Conservation (phyloP, 495 filamentous ascomycete species). For the Neurospora sp. region DNA sequence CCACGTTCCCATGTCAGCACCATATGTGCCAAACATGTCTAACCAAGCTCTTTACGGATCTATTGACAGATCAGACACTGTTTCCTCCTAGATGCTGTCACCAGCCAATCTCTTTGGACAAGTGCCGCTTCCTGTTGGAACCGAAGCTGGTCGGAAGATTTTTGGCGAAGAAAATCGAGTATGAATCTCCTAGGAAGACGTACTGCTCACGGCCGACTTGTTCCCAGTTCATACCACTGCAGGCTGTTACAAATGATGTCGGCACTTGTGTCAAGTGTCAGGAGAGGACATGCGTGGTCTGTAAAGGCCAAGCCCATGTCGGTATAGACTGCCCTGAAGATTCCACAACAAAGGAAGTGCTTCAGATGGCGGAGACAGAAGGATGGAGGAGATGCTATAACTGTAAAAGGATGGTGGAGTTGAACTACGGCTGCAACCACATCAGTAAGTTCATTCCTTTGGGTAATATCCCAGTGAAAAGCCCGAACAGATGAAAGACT, state of each 20-base stretch:
- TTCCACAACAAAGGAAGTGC: conserved; percentile 19
- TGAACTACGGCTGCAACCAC: conserved; percentile 38
- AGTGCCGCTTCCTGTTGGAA: conserved; percentile 21
- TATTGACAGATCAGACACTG: conserved; percentile 36
- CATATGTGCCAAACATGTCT: conserved; percentile 41
- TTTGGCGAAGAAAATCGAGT: conserved; percentile 33
- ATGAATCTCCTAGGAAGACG: conserved; percentile 31
- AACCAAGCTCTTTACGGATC: conserved; percentile 24
- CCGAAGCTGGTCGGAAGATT: conserved; percentile 21
- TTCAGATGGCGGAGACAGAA: conserved; percentile 22
- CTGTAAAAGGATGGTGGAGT: conserved; percentile 31
- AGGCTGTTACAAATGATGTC: conserved; percentile 13
- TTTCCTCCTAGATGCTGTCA: conserved; percentile 46
- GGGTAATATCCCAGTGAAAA: not conserved
- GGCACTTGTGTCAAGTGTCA: conserved; percentile 34
- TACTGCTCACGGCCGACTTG: conserved; percentile 39
- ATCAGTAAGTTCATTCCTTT: conserved; percentile 19
- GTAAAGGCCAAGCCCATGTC: conserved; percentile 33
- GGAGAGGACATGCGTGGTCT: conserved; percentile 33
- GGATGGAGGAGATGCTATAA: conserved; percentile 35
- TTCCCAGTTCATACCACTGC: conserved; percentile 32
- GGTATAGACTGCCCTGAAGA: conserved; percentile 33
- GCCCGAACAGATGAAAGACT: not conserved
- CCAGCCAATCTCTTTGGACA: conserved; percentile 26
- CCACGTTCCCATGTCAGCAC: conserved; percentile 27